Percentiles rank a stretch among this genome's conserved stretches.
These are phyloP conservation scores for Pyronema domesticum DNA, from an alignment of 495 filamentous ascomycete species.

Conservation along the genomic window DNA sequence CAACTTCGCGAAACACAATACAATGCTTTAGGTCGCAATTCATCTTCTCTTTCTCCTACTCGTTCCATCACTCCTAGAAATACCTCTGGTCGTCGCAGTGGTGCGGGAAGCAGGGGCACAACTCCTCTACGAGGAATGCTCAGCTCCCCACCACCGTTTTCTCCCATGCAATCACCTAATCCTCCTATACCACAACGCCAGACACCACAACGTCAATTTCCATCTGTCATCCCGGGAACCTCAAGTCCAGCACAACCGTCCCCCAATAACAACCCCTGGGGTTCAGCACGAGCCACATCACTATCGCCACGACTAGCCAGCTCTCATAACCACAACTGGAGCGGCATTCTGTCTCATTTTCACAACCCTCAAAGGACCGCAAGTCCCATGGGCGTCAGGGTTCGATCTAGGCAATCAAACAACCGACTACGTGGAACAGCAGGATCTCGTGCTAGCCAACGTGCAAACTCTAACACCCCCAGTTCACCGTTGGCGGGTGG, in stretches of 20 bases:
- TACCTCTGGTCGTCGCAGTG: constrained; percentile 11
- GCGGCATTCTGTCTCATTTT: constrained; percentile 6
- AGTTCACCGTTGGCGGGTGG: background rate
- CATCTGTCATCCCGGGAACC: background rate
- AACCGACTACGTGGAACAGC: background rate
- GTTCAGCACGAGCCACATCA: constrained; percentile 8
- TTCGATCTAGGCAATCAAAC: constrained; percentile 9
- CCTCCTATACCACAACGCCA: background rate
- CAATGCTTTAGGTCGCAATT: constrained; percentile 14
- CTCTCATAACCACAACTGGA: constrained; percentile 8
- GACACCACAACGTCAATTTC: background rate
- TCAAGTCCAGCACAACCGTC: background rate
- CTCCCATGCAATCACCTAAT: constrained; percentile 4
- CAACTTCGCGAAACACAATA: constrained; percentile 8
- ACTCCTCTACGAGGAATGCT: constrained; percentile 13
- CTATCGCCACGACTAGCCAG: constrained; percentile 12
- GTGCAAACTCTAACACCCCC: background rate
- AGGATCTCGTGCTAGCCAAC: background rate
- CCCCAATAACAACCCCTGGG: constrained; percentile 6
- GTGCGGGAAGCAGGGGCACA: constrained; percentile 5
- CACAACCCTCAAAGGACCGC: background rate
- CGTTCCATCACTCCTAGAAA: constrained; percentile 21
- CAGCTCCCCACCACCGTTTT: constrained; percentile 11
- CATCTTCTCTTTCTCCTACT: constrained; percentile 12
- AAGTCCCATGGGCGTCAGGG: constrained; percentile 10